Base-by-base conservation (phyloP, 140 eudicot genomes). In the Flaveria floridana region DNA sequence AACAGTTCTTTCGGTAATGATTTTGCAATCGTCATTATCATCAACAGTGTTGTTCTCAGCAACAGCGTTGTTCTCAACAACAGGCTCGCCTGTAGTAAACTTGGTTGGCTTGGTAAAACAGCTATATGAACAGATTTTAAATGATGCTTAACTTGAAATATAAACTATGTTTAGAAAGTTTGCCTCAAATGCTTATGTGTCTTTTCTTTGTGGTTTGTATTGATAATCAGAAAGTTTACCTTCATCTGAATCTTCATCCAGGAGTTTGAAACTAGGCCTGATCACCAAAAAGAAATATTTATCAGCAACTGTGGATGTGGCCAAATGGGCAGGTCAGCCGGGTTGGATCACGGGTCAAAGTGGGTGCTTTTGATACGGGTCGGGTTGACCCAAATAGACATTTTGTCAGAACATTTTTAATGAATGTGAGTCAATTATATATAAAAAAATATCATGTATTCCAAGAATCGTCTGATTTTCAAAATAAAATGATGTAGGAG, bases 191-290 rank as follows among this genome's bases (percentile, higher is more conserved):
- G 55, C 51, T 20, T n/a, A 15, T 74, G 63, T 7, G 63, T 13
- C 44, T 10, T 57, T 21, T 59, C 26, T 44, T 44, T 42, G 42
- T 30, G 55, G 71, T 34, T 59, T 18, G 41, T 23, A 16, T 53
- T 15, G 23, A 15, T 70, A 44, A 9, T 8, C 19, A 2, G 21
- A 61, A 64, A 70, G 48, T 28, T 71, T 83, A 87, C 90, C 92
- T 79, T 81, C 83, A 25, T 82, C 89, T 52, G 79, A 79, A 56
- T 94, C 99, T 84, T 90, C 97, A 76, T 91, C 97, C 68, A 95
- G 23, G 65, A 95, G 97, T 47, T 87, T 86, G 82, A 95, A 95
- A 80, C 87, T 88, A 65, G 99, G 99, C 86, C 99, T 95, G 90
- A 18, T 66, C 66, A 64, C 37, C 64, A 80, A 84, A 81, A 5